Base-by-base conservation (phyloP, 2,329 filamentous ascomycete genomes). In the Cladosporium sp. region DNA sequence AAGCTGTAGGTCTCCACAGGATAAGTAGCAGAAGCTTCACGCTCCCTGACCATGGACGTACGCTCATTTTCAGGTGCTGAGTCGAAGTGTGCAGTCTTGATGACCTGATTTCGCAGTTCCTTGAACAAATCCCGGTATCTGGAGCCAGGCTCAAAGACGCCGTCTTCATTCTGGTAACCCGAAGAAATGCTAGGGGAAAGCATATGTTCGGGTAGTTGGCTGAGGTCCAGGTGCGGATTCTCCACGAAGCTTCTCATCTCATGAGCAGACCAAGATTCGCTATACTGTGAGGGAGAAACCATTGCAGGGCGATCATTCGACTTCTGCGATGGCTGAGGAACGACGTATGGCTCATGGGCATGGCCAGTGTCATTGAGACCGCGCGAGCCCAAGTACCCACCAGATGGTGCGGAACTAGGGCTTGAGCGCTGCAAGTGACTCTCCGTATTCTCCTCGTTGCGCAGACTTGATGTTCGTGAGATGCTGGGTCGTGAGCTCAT, bases 61-160 rank as follows among this genome's bases (percentile, higher is more conserved):
- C 40, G 45, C 3, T 42, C 43, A 9, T 43, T 16, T 16, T 18
- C 18, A 14, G 48, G 43, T 6, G 44, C 41, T 9, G 49, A 41
- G 3, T 52, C 56, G 7, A 45, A 45, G 7, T 52, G 49, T 2
- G 44, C 49, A 4, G 53, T 56, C 10, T 53, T 45, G 11, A 59
- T 53, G 32, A 59, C 50, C 13, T 54, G 51, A 9, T 45, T 48
- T 32, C 56, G 48, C 6, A 59, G 32, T 3, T 53, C 54, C 8
- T 49, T 41, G 19, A 57, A 54, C 33, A 59, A 28, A 11, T 57
- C 49, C 31, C 45, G 38, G 44, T 59, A 59, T 2, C 50, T 48
- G 18, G 55, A 55, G 3, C 56, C 56, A 3, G 54, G 57, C 13
- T 56, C 52, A 14, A 57, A 59, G 33, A 57, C 57, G n/a, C 53